Conservation (phyloP, 306 rosid genomes). For the Quillaja saponaria region DNA sequence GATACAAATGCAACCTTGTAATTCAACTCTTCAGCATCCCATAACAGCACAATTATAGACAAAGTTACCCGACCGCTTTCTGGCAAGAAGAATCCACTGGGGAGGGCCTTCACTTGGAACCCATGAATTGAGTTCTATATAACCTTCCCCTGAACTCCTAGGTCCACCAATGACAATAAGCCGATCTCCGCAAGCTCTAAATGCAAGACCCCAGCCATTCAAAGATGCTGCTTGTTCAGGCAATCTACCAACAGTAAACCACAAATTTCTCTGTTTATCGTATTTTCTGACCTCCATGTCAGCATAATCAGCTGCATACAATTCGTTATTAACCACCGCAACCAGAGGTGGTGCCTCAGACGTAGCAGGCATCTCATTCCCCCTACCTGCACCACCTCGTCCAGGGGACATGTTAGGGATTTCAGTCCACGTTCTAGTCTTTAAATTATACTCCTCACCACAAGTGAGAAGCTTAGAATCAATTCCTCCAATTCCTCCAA, state of each 20-base stretch:
- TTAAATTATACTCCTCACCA: conserved; percentile 80
- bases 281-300: conserved; percentile 86
- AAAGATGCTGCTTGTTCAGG: conserved; percentile 78
- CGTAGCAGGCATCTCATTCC: conserved; percentile 57
- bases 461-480: conserved; percentile 67
- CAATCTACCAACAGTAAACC: conserved; percentile 72
- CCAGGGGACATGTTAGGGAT: conserved; percentile 91
- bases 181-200: conserved; percentile 82
- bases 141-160: conserved; percentile 68
- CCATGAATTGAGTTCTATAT: conserved; percentile 88
- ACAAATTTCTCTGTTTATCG: conserved; percentile 50
- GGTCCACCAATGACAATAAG: conserved; percentile 93
- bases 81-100: conserved; percentile 71
- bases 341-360: conserved; percentile 90
- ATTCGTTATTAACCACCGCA: conserved; percentile 76
- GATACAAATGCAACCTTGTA: conserved; percentile 16
- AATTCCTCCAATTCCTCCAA: conserved; percentile 84
- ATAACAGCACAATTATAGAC: conserved; percentile 98
- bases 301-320: conserved; percentile 84
- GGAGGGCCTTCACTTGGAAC: conserved; percentile 94
- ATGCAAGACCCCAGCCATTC: conserved; percentile 98
- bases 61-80: conserved; percentile 72
- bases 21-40: conserved; percentile 72
- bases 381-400: conserved; percentile 48
- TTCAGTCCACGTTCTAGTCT: conserved; percentile 67